phyloP scores from a whole-genome alignment of 345 rosid species.

The Acer yangbiense region DNA sequence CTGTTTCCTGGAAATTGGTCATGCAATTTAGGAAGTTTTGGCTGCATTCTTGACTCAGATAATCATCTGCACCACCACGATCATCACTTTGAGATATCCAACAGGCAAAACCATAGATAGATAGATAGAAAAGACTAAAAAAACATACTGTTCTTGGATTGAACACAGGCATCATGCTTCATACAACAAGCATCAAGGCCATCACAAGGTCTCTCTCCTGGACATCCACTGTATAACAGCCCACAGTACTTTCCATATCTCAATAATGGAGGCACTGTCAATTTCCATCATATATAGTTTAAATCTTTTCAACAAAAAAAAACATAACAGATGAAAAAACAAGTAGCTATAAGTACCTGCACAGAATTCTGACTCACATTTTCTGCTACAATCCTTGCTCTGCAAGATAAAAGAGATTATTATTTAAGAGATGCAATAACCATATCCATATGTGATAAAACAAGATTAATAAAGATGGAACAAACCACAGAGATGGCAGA shows the following conservation, averaged over 20 bases:
- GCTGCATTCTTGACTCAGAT: constrained; percentile 91
- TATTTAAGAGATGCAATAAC: neutral
- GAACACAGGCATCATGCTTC: constrained; percentile 90
- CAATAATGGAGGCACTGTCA: constrained; percentile 77
- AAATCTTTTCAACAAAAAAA: neutral
- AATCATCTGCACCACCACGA: constrained; percentile 57
- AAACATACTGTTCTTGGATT: constrained; percentile 67
- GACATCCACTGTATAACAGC: constrained; percentile 83
- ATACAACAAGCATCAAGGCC: constrained; percentile 95
- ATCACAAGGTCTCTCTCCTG: constrained; percentile 90
- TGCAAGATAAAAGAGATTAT: constrained; percentile 17
- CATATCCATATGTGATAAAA: too few species aligned
- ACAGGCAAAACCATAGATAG: neutral
- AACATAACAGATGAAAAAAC: neutral
- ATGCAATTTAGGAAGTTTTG: constrained; percentile 70
- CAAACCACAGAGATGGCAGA: constrained; percentile 57
- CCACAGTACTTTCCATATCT: constrained; percentile 97
- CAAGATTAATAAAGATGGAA: too few species aligned
- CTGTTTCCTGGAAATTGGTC: constrained; percentile 47
- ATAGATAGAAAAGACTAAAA: neutral
- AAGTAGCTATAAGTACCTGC: constrained; percentile 46
- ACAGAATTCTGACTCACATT: constrained; percentile 86
- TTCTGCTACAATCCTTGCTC: constrained; percentile 82
- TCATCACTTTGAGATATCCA: neutral
- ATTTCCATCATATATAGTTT: neutral